These are phyloP conservation scores for Hypoxylon intermedium DNA, from an alignment of 495 filamentous ascomycete genomes.

Conservation along the genomic window DNA sequence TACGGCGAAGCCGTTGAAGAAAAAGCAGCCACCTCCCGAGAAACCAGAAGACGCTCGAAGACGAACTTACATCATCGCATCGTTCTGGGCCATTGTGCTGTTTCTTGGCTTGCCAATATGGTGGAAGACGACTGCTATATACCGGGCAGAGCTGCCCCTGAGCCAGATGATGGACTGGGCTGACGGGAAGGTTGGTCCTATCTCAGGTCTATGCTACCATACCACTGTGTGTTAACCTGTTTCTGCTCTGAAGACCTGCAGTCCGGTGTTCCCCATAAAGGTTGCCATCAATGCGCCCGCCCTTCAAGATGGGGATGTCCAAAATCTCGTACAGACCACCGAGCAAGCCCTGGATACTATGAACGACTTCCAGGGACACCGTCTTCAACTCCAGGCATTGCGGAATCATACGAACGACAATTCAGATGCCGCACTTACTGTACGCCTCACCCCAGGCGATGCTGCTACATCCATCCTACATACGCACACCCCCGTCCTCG, in stretches of 20 bases:
- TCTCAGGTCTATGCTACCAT: not conserved
- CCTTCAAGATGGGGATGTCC: slow-evolving; percentile 71
- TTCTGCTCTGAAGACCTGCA: slow-evolving; percentile 68
- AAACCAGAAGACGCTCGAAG: slow-evolving; percentile 69
- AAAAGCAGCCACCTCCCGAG: slow-evolving; percentile 74
- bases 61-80: slow-evolving; percentile 76
- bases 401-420: slow-evolving; percentile 43
- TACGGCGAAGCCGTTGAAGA: slow-evolving; percentile 13
- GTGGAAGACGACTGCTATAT: slow-evolving; percentile 95
- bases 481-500: slow-evolving; percentile 72
- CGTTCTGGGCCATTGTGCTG: slow-evolving; percentile 89
- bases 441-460: slow-evolving; percentile 72
- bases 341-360: slow-evolving; percentile 90
- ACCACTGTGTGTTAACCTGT: slow-evolving; percentile 2
- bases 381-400: slow-evolving; percentile 76
- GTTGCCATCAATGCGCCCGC: slow-evolving; percentile 77
- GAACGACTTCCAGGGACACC: slow-evolving; percentile 91
- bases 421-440: slow-evolving; percentile 61
- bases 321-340: slow-evolving; percentile 79
- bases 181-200: slow-evolving; percentile 75
- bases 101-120: slow-evolving; percentile 91
- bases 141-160: slow-evolving; percentile 84
- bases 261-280: slow-evolving; percentile 83
- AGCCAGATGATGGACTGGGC: slow-evolving; percentile 91
- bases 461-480: slow-evolving; percentile 67